phyloP scores from a whole-genome alignment of 306 rosid species.

The Ammopiptanthus mongolicus region DNA sequence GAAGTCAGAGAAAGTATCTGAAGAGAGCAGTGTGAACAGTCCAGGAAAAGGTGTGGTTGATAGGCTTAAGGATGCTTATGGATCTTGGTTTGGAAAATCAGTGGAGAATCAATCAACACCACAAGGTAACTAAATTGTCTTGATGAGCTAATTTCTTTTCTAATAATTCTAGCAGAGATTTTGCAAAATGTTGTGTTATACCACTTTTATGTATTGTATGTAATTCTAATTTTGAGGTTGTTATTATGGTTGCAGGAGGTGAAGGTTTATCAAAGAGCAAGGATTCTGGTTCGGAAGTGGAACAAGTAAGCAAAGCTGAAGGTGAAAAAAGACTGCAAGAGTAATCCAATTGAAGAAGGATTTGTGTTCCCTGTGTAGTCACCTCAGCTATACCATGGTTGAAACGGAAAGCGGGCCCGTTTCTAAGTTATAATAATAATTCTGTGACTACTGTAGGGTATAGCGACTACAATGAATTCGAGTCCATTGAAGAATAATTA shows the following conservation, averaged over 20 bases:
- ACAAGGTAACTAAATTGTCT: slow-evolving; percentile 27
- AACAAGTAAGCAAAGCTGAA: not conserved
- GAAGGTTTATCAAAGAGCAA: slow-evolving; percentile 19
- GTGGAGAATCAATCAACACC: slow-evolving; percentile 31
- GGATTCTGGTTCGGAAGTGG: not conserved
- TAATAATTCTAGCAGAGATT: not conserved
- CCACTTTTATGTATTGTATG: not conserved
- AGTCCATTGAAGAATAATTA: too few species aligned
- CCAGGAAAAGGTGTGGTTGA: slow-evolving; percentile 36
- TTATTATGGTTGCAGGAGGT: slow-evolving; percentile 22
- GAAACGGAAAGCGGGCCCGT: too few species aligned
- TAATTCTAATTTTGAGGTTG: slow-evolving; percentile 11
- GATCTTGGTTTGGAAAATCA: slow-evolving; percentile 53
- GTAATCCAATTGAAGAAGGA: slow-evolving; percentile 26
- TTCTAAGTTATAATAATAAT: too few species aligned
- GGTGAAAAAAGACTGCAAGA: slow-evolving; percentile 15
- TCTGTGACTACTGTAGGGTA: too few species aligned
- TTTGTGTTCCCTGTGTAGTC: too few species aligned
- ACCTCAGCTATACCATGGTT: too few species aligned
- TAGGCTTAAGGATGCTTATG: slow-evolving; percentile 40
- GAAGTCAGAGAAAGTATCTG: not conserved
- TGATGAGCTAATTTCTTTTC: not conserved
- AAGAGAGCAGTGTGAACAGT: slow-evolving; percentile 15
- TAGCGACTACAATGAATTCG: too few species aligned
- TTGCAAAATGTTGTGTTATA: not conserved